A percentile compares a stretch with the other conserved stretches of the same genome.
These are phyloP conservation scores for Aureobasidium pullulans DNA, from an alignment of 2,329 filamentous ascomycete genomes.

Conservation along the genomic window DNA sequence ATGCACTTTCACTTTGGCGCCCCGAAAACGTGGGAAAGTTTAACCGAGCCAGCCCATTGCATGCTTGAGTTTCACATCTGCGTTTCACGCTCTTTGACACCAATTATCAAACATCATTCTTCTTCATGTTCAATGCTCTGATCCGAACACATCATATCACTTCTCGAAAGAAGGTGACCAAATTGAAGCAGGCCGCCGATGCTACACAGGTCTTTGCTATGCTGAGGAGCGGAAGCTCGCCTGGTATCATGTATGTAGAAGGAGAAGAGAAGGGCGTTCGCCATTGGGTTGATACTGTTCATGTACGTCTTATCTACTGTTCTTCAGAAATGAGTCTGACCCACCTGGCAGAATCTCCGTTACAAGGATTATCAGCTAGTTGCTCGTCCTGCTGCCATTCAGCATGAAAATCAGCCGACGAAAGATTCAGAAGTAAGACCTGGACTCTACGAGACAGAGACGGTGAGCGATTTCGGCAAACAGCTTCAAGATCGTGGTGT, in stretches of 20 bases:
- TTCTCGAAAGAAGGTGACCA: conserved; percentile 64
- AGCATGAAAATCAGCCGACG: conserved; percentile 7
- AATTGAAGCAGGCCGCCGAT: conserved; percentile 57
- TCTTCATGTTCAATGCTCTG: conserved; percentile 46
- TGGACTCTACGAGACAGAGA: conserved; percentile 50
- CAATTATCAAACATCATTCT: background rate
- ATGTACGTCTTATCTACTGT: conserved; percentile 31
- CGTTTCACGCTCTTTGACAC: background rate
- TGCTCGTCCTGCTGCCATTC: conserved; percentile 41
- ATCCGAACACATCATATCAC: conserved; percentile 78
- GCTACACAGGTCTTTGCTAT: conserved; percentile 56
- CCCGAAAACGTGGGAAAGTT: background rate
- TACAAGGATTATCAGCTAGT: conserved; percentile 69
- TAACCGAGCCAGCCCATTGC: background rate
- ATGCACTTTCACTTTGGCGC: background rate
- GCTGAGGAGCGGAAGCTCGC: conserved; percentile 59
- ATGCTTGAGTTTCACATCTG: background rate
- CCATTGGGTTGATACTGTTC: conserved; percentile 58
- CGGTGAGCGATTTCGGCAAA: conserved; percentile 57
- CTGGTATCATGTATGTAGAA: conserved; percentile 74
- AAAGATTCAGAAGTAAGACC: conserved; percentile 29
- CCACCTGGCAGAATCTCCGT: conserved; percentile 39
- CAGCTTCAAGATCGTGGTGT: conserved; percentile 55
- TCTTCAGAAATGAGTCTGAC: background rate
- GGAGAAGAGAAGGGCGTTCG: conserved; percentile 49